Conservation (phyloP, 495 filamentous ascomycete genomes). For the Polyplosphaeria fusca region DNA sequence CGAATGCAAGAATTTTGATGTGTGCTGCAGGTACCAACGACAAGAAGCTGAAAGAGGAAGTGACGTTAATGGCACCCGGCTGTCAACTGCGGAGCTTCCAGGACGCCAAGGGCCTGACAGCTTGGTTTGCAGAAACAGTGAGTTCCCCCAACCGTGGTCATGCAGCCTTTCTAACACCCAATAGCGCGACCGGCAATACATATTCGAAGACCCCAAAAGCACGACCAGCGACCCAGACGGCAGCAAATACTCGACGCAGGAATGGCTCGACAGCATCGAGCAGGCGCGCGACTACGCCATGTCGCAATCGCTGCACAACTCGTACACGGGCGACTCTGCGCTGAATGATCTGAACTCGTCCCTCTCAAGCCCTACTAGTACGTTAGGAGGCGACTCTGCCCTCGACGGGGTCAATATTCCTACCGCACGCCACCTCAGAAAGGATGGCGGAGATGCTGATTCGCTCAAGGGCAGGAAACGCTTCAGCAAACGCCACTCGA, state of each 20-base stretch:
- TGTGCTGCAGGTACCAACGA: conserved; percentile 92
- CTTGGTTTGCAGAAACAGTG: conserved; percentile 94
- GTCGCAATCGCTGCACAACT: conserved; percentile 61
- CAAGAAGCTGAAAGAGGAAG: conserved; percentile 89
- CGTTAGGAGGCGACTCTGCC: conserved; percentile 51
- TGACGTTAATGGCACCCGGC: conserved; percentile 70
- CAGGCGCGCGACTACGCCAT: conserved; percentile 76
- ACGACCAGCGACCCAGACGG: conserved; percentile 43
- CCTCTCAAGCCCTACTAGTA: conserved; percentile 73
- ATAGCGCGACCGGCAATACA: conserved; percentile 84
- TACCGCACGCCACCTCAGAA: conserved; percentile 48
- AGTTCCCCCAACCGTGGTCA: conserved; percentile 38
- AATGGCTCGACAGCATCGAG: conserved; percentile 85
- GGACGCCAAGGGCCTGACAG: conserved; percentile 77
- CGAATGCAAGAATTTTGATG: conserved; percentile 80
- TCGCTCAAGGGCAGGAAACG: conserved; percentile 65
- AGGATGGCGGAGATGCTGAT: conserved; percentile 49
- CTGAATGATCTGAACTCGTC: conserved; percentile 70
- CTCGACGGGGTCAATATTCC: conserved; percentile 46
- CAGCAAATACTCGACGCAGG: conserved; percentile 59
- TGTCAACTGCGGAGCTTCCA: conserved; percentile 73
- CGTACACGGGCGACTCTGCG: conserved; percentile 66
- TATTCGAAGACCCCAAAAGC: conserved; percentile 86
- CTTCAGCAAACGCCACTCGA: conserved; percentile 86
- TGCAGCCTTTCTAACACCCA: conserved; percentile 20